Base-by-base conservation (phyloP, 2,329 filamentous ascomycete species). In the Aspergillus fijiensis region DNA sequence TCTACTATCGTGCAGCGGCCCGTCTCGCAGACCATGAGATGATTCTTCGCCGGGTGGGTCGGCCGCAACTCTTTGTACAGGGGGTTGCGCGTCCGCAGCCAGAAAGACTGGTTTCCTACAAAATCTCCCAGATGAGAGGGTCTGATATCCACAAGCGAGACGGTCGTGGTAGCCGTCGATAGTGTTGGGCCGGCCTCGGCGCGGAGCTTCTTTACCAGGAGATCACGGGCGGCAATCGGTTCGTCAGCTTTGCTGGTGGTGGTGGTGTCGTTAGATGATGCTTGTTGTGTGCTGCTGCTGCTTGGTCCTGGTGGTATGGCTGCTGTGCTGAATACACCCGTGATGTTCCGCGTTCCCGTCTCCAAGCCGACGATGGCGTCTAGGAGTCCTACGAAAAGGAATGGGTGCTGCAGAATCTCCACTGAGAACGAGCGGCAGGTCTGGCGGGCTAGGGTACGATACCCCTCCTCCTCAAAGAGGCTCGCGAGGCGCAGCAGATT, bases 401-500 rank as follows among this genome's bases (percentile, higher is more conserved):
- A 96, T 0, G 95, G 92, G 69, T 98, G 92, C 74, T 98, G 92
- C 70, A 96, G 82, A 67, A 96, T 87, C 77, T 99, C 95, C 0
- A 90, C 89, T 67, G 96, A 91, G 67, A 99, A 99, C 0, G 92
- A 91, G 61, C 87, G 86, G 62, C 93, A 86, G 0, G 92, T 95
- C 65, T 89, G 85, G 54, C 85, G 84, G 0, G 92, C 92, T 54
- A 87, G 81, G 55, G 80, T 79, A 0, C 82, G 82, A 70, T 91
- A 93, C 2, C 76, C 74, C 2, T 86, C 78, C 64, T 91, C 87
- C 51, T 86, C 84, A 0, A 96, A 81, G 1, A 96, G 74, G 5
- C 84, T 83, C 12, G 86, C 86, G 4, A 98, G 84, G 0, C 91
- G 87, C 77, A 95, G 90, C n/a, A 98, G 80, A 71, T 98, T 98